These are phyloP conservation scores for Cynara cardunculus DNA, from an alignment of 129 eudicot species.

Conservation along the genomic window DNA sequence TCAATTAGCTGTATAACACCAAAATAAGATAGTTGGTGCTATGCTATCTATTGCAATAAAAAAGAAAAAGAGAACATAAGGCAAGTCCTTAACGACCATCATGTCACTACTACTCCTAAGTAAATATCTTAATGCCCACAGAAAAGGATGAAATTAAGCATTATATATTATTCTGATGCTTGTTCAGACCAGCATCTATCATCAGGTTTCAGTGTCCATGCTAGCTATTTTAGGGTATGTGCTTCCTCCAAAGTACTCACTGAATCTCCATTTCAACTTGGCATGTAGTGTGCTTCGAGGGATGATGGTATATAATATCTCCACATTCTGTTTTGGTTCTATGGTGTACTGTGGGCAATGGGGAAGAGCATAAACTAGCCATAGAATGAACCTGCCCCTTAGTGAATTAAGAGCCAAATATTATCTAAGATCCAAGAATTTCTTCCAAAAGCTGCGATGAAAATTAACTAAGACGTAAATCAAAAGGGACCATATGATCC, in stretches of 20 bases:
- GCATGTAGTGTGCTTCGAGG: neutral
- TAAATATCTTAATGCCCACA: neutral
- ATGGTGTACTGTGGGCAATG: neutral
- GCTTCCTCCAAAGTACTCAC: neutral
- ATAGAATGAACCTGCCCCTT: neutral
- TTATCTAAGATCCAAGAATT: neutral
- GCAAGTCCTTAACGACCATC: neutral
- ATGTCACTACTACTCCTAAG: neutral
- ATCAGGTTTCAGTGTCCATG: neutral
- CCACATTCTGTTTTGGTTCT: neutral
- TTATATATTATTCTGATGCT: neutral
- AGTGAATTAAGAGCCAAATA: neutral
- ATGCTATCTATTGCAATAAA: neutral
- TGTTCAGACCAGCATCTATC: neutral
- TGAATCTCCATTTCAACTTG: neutral
- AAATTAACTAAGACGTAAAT: neutral
- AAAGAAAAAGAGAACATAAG: neutral
- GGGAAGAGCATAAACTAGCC: neutral
- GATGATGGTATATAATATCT: neutral
- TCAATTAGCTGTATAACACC: conserved; percentile 4
- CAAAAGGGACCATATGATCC: neutral
- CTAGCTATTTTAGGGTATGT: neutral
- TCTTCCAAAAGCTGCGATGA: neutral
- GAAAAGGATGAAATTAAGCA: neutral
- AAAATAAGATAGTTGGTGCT: neutral